Evolutionary conservation across 495 filamentous ascomycete genomes (phyloP), one percentile per base, ranked within the genome.

Genomic region (Penicillium crystallinum): DNA sequence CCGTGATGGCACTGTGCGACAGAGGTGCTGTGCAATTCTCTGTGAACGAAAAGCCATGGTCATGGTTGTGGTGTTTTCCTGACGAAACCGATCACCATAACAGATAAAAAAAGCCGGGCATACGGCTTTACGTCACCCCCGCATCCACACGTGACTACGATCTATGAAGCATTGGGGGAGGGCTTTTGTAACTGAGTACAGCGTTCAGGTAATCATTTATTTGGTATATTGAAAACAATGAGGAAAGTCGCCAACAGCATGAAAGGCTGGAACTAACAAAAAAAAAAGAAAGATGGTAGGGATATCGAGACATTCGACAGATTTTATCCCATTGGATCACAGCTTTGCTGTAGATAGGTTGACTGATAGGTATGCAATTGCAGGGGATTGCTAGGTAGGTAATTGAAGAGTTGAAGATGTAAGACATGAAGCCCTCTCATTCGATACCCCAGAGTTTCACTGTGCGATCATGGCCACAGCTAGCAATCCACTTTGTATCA

Each of bases 391-490:
- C 6, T 9, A 10, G 3, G 12, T 7, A 29, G 8, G 25, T 17
- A 27, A 9, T 18, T 12, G 18, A 22, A 6, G 33, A 5, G 6
- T 11, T n/a, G n/a, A n/a, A n/a, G 33, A 17, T 3, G 8, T 43
- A 30, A 17, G n/a, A 14, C 23, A 27, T n/a, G n/a, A 27, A 9
- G 14, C 12, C 12, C 25, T 25, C 47, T 72, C 90, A 91, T 54
- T 96, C 91, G 54, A 88, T 81, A 2, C 89, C 91, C 93, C 93
- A 99, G 3, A 99, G 72, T 70, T 97, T 99, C 42, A 97, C 90
- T 1, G 92, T 97, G 14, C 90, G 81, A 69, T 99, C 93, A 65
- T 95, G 87, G 11, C 93, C 92, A 58, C 88, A 86, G 67, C 89
- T 95, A 2, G 88, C 87, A 70, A 99, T 92, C 89, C 91, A 99